Evolutionary conservation across 768 basidiomycete genomes (phyloP).

Genomic region (Daedaleopsis nitida): DNA sequence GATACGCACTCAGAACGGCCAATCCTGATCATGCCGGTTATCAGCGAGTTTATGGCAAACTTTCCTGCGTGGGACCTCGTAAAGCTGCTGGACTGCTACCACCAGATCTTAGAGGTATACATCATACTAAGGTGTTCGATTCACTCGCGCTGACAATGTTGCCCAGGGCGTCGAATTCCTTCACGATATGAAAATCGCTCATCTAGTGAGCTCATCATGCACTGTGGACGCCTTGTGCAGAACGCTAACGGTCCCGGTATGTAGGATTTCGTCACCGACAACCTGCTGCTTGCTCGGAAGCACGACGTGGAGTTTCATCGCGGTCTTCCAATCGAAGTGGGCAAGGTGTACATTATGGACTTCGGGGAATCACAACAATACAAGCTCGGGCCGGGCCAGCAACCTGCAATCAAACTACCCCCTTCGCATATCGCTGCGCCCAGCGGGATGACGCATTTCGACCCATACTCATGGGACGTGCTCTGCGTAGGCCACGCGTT

Average conservation of each 20-base stretch:
- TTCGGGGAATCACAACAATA: background rate
- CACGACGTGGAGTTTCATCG: background rate
- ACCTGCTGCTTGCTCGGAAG: background rate
- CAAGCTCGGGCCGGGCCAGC: background rate
- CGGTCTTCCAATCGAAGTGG: background rate
- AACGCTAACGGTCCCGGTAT: too few species aligned
- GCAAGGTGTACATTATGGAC: conserved; percentile 7
- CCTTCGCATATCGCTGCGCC: background rate
- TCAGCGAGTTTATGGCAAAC: background rate
- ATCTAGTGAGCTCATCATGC: background rate
- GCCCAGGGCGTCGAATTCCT: conserved; percentile 5
- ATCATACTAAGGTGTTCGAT: too few species aligned
- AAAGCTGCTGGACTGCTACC: background rate
- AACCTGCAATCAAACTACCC: background rate
- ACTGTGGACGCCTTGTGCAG: too few species aligned
- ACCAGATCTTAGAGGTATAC: background rate
- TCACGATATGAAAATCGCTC: background rate
- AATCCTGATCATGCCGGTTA: background rate
- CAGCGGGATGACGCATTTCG: background rate
- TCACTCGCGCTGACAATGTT: background rate
- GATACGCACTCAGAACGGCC: background rate
- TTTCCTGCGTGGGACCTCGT: background rate
- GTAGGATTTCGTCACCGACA: background rate
- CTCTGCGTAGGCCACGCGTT: background rate
- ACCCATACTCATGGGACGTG: conserved; percentile 7